phyloP scores from a whole-genome alignment of 2,329 filamentous ascomycete species.

The Leptosphaerulina australis region DNA sequence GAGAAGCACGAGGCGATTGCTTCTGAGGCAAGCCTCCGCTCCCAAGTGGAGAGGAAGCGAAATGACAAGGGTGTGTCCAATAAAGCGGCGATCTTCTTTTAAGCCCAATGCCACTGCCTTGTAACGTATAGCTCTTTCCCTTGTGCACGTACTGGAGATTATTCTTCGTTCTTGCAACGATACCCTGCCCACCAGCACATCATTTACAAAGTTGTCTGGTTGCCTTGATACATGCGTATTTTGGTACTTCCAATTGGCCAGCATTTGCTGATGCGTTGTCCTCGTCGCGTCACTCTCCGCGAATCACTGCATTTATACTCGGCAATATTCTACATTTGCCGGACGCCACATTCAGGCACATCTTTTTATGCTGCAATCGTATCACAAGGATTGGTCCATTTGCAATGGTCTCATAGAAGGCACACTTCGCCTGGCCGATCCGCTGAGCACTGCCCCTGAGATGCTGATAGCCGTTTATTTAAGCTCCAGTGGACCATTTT shows the following conservation, averaged over 20 bases:
- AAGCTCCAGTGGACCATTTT: conserved; percentile 9
- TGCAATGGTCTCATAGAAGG: neutral
- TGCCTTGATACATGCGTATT: conserved; percentile 9
- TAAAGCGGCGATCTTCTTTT: conserved; percentile 12
- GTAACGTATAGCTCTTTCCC: conserved; percentile 15
- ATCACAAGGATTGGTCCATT: conserved; percentile 3
- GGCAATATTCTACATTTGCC: conserved; percentile 10
- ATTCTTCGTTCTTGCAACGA: conserved; percentile 4
- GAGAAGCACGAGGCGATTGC: conserved; percentile 16
- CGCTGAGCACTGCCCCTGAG: conserved; percentile 12
- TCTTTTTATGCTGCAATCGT: conserved; percentile 9
- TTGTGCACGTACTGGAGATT: conserved; percentile 14
- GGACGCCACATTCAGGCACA: conserved; percentile 18
- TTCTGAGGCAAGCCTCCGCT: conserved; percentile 19
- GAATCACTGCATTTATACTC: conserved; percentile 15
- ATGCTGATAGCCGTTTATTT: conserved; percentile 18
- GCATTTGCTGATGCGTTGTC: conserved; percentile 31
- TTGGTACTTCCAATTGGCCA: conserved; percentile 22
- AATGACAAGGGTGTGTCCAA: conserved; percentile 22
- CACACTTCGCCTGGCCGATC: neutral
- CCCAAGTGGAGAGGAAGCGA: conserved; percentile 20
- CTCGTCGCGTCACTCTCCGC: conserved; percentile 33
- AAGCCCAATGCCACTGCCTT: conserved; percentile 13
- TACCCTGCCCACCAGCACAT: conserved; percentile 18
- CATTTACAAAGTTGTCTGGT: conserved; percentile 5